These are phyloP conservation scores for Chrysopogon serrulatus DNA, from an alignment of 176 grass and related monocot species.

Conservation along the genomic window DNA sequence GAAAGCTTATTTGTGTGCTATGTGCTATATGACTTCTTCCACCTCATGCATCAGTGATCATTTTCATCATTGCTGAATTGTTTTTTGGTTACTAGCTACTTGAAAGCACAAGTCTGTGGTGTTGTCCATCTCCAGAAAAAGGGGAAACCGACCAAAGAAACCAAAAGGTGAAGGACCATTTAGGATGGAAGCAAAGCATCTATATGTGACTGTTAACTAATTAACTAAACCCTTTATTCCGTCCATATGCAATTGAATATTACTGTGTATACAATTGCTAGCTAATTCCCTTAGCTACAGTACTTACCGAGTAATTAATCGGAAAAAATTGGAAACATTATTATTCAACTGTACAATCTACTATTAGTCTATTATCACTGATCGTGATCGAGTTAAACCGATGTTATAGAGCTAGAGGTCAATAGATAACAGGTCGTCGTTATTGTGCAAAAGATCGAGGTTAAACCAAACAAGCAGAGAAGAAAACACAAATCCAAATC, in stretches of 20 bases:
- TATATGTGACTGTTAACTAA: background rate
- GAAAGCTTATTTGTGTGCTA: too few species aligned
- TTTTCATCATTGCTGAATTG: too few species aligned
- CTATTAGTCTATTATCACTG: too few species aligned
- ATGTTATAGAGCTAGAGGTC: background rate
- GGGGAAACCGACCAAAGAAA: background rate
- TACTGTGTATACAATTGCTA: too few species aligned
- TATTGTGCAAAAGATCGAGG: background rate
- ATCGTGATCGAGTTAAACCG: background rate
- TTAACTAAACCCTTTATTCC: background rate
- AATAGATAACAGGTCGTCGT: background rate
- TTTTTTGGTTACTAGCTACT: background rate
- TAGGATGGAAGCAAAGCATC: background rate
- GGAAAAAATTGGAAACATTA: background rate
- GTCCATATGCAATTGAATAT: background rate
- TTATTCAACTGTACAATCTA: background rate
- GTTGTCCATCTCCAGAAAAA: background rate
- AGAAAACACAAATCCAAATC: background rate
- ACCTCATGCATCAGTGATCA: background rate
- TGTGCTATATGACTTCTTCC: background rate
- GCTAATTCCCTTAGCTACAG: background rate
- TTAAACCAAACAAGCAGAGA: background rate
- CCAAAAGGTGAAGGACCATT: background rate
- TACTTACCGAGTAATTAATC: background rate
- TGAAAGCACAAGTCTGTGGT: background rate